phyloP scores from a whole-genome alignment of 768 basidiomycete genomes.

The Boletus rufocinnamomeus region DNA sequence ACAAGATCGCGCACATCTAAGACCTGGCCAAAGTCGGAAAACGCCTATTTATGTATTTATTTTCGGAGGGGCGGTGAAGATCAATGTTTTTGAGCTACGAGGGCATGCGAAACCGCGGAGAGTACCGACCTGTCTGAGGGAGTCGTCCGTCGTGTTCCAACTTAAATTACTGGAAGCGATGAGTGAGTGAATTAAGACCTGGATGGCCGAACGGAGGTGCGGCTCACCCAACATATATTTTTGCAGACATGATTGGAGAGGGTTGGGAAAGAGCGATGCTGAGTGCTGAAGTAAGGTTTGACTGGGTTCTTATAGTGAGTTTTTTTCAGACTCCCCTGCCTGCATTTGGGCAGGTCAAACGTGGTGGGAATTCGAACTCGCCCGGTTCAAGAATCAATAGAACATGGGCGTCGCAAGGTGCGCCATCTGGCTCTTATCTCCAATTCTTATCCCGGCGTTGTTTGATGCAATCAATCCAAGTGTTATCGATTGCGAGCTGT shows the following conservation, averaged over 20 bases:
- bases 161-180: constrained; percentile 32
- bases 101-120: background rate
- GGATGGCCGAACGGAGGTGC: background rate
- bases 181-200: background rate
- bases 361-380: constrained; percentile 10
- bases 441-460: background rate
- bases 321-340: constrained; percentile 40
- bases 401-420: background rate
- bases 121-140: constrained; percentile 28
- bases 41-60: constrained; percentile 36
- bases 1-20: constrained; percentile 49
- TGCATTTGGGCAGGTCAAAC: constrained; percentile 29
- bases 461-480: background rate
- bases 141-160: constrained; percentile 36
- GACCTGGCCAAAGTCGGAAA: constrained; percentile 46
- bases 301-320: constrained; percentile 29
- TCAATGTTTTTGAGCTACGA: constrained; percentile 10
- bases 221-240: constrained; percentile 37
- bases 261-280: constrained; percentile 18
- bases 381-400: background rate
- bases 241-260: constrained; percentile 31
- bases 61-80: constrained; percentile 3
- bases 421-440: constrained; percentile 12
- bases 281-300: constrained; percentile 20
- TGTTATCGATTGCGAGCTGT: background rate